Evolutionary conservation across 73 alveolate genomes (phyloP).

Genomic region (Blepharisma japonicum): DNA sequence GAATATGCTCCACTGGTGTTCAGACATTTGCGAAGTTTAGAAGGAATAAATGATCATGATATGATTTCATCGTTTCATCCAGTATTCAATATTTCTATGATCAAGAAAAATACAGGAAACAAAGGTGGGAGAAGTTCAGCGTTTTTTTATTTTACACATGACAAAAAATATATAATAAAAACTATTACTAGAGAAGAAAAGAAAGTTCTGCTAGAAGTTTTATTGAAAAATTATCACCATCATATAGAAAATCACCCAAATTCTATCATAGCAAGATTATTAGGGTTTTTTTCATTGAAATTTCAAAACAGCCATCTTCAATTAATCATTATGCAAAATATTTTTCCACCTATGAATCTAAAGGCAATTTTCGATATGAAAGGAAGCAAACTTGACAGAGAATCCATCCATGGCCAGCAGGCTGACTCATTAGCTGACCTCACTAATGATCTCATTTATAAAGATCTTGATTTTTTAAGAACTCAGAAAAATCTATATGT

Average conservation of each 20-base stretch:
- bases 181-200: slow-evolving; percentile 7
- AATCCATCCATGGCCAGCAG: not conserved
- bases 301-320: not conserved
- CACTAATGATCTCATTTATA: not conserved
- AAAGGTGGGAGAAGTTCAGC: slow-evolving; percentile 28
- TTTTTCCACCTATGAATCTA: not conserved
- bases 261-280: not conserved
- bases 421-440: not conserved
- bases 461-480: slow-evolving; percentile 12
- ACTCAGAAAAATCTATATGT: not conserved
- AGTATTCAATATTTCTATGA: not conserved
- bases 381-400: slow-evolving; percentile 26
- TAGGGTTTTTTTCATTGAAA: not conserved
- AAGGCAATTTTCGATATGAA: slow-evolving; percentile 5
- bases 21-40: not conserved
- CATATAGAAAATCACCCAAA: not conserved
- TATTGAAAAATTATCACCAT: not conserved
- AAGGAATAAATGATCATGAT: not conserved
- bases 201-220: not conserved
- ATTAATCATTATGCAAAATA: slow-evolving; percentile 1
- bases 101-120: not conserved
- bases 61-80: not conserved
- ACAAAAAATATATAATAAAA: not conserved
- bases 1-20: not conserved
- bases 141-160: slow-evolving; percentile 23